These are phyloP conservation scores for Casuarina glauca DNA, from an alignment of 306 rosid genomes.

Conservation along the genomic window DNA sequence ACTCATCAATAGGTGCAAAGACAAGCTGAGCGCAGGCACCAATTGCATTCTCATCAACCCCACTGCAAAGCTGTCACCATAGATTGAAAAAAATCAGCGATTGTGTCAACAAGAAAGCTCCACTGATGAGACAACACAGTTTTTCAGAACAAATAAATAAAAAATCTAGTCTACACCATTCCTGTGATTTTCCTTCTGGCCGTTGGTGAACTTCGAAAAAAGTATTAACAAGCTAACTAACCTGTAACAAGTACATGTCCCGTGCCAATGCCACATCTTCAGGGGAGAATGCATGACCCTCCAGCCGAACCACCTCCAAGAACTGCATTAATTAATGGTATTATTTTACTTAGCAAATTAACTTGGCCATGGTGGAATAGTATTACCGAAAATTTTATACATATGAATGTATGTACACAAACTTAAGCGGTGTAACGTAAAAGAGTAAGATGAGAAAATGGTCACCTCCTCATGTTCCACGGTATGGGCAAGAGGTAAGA, in stretches of 20 bases:
- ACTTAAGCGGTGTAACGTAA: background rate
- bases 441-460: background rate
- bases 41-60: conserved; percentile 82
- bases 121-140: background rate
- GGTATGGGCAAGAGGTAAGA: conserved; percentile 86
- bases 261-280: conserved; percentile 84
- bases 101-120: background rate
- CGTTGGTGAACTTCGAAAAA: background rate
- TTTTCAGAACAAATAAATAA: background rate
- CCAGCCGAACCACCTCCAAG: conserved; percentile 93
- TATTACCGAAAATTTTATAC: background rate
- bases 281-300: conserved; percentile 93
- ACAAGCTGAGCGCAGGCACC: conserved; percentile 97
- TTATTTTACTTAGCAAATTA: background rate
- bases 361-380: background rate
- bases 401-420: too few species aligned
- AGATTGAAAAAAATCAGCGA: background rate
- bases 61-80: conserved; percentile 75
- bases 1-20: conserved; percentile 95
- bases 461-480: conserved; percentile 93
- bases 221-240: conserved; percentile 9
- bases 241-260: conserved; percentile 93
- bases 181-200: too few species aligned
- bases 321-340: conserved; percentile 46
- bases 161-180: background rate